Evolutionary conservation across 139 green algal genomes (phyloP), one percentile per base, ranked within the genome.

Genomic region (Haematococcus lacustris): DNA sequence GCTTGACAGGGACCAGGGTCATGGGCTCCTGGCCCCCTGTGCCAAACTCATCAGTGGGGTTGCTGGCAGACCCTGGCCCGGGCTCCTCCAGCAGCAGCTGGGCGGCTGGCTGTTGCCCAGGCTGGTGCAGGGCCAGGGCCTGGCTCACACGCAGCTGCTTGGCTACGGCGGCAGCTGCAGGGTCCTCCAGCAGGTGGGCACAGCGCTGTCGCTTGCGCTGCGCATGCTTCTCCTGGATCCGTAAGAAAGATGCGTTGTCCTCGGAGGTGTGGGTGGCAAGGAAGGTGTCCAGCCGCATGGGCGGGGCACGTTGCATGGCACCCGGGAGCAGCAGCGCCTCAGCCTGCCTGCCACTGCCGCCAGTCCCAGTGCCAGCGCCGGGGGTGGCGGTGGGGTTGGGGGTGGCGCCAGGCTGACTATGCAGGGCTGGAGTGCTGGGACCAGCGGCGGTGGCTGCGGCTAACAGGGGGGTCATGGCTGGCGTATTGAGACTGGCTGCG

Each of bases 191-290:
- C n/a, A n/a, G n/a, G n/a, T n/a, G n/a, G n/a, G n/a, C 13, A 57
- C 13, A 57, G 21, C 26, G 33, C 61, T 6, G 40, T 13, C 71
- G 71, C 71, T 85, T 81, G 2, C 62, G 30, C 4, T 35, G 21
- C 57, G 66, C 43, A 21, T 79, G 62, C 68, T 74, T 71, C 32
- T 47, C 71, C 32, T 78, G 66, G 13, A 91, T 81, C 28, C 80
- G 73, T 25, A 73, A 34, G 60, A 96, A 97, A 38, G 81, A 87
- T 23, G 89, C 89, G 51, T 97, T 97, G 83, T 97, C 92, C 73
- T 97, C 92, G 9, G 81, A 87, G 25, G 88, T 93, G 83, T 92
- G 85, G 0, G 47, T 37, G 1, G 68, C 61, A 26, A 96, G 73
- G 73, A 94, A 96, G 13, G 63, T n/a, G 75, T 97, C 91, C 37